These are phyloP conservation scores for Solanum tarapatanum DNA, from an alignment of 257 asterid species.

Conservation along the genomic window DNA sequence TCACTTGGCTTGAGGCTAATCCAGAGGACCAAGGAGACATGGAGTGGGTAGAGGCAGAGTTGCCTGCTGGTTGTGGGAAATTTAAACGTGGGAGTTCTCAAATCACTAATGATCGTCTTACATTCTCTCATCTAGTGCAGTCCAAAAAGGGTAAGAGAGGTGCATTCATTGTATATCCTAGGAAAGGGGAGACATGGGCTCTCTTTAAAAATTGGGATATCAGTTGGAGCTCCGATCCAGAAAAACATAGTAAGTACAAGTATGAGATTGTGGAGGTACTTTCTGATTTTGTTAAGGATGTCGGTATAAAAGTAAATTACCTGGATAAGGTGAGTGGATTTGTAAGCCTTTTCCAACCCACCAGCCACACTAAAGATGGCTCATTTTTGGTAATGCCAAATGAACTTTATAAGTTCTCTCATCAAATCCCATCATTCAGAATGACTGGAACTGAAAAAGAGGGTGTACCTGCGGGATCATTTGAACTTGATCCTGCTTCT, in stretches of 20 bases:
- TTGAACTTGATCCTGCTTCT: conserved; percentile 84
- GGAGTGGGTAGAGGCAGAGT: conserved; percentile 24
- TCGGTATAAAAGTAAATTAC: conserved; percentile 45
- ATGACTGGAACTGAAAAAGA: conserved; percentile 51
- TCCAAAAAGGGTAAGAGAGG: conserved; percentile 31
- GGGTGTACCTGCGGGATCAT: conserved; percentile 63
- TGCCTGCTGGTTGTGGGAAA: conserved; percentile 70
- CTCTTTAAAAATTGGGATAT: conserved; percentile 57
- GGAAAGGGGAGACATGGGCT: conserved; percentile 73
- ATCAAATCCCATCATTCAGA: conserved; percentile 33
- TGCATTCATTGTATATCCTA: conserved; percentile 39
- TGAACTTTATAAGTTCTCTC: conserved; percentile 55
- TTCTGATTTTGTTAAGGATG: conserved; percentile 26
- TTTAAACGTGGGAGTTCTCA: conserved; percentile 26
- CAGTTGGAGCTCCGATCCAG: conserved; percentile 42
- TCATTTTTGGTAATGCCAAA: conserved; percentile 22
- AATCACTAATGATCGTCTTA: background rate
- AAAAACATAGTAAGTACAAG: conserved; percentile 16
- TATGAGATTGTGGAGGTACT: conserved; percentile 69
- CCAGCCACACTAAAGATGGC: conserved; percentile 6
- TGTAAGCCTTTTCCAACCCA: conserved; percentile 45
- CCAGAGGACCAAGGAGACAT: conserved; percentile 24
- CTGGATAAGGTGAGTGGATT: conserved; percentile 53
- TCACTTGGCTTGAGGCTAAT: conserved; percentile 61
- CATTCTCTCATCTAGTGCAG: conserved; percentile 43